phyloP scores from a whole-genome alignment of 139 green algal genomes.

The Auxenochlorella pyrenoidosa region DNA sequence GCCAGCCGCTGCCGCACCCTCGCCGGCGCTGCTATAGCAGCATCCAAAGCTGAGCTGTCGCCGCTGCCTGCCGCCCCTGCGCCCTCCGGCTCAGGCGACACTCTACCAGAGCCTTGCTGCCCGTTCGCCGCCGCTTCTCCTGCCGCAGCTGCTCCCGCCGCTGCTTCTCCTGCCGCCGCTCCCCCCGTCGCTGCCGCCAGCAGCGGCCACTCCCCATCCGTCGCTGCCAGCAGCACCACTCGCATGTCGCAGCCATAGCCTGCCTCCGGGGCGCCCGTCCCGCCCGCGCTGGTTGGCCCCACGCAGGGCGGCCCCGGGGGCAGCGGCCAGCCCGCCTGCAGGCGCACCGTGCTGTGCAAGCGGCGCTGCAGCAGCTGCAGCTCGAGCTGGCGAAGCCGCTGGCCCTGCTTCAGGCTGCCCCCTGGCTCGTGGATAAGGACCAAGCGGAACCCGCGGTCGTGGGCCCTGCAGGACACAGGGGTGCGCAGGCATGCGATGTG shows the following conservation, averaged over 20 bases:
- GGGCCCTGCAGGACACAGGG: constrained; percentile 13
- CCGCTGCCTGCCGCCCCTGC: too few relatives aligned
- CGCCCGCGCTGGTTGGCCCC: too few relatives aligned
- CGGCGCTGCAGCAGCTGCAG: constrained; percentile 24
- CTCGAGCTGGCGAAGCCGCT: constrained; percentile 16
- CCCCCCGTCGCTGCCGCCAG: not conserved
- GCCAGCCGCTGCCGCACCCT: constrained; percentile 19
- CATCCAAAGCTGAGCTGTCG: not conserved
- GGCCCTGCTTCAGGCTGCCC: not conserved
- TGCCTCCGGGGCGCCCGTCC: not conserved
- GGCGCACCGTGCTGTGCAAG: not conserved
- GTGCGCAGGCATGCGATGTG: not conserved
- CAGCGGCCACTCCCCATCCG: constrained; percentile 35
- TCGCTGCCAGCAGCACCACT: constrained; percentile 33
- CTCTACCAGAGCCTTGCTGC: too few relatives aligned
- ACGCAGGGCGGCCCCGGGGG: too few relatives aligned
- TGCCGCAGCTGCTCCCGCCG: not conserved
- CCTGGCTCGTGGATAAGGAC: constrained; percentile 38
- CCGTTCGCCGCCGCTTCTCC: too few relatives aligned
- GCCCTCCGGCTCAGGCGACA: not conserved
- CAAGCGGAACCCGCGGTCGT: not conserved
- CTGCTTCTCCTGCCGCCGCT: not conserved
- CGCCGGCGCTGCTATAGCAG: constrained; percentile 10
- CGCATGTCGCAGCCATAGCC: not conserved
- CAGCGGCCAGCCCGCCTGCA: constrained; percentile 5